phyloP scores from a whole-genome alignment of 805 yeast genomes.

The Isabelozyma pseudorhagii region DNA sequence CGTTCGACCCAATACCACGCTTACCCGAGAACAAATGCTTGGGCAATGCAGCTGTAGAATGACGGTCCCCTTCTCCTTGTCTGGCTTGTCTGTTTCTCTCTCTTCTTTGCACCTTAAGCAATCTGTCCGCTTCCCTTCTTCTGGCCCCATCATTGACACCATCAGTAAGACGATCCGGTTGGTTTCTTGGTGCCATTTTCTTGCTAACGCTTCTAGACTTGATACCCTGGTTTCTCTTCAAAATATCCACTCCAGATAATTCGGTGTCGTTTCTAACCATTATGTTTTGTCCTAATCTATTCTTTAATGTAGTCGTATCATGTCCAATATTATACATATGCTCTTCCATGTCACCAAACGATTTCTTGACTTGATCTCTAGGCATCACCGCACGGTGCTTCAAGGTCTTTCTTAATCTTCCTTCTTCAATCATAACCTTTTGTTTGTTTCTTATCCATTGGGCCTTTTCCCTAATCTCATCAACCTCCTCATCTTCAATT shows the following conservation, averaged over 20 bases:
- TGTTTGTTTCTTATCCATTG: constrained; percentile 94
- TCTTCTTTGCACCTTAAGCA: constrained; percentile 86
- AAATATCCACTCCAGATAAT: constrained; percentile 74
- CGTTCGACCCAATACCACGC: constrained; percentile 92
- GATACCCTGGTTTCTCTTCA: constrained; percentile 53
- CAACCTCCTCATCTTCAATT: constrained; percentile 55
- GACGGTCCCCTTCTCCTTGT: constrained; percentile 96
- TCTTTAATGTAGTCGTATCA: constrained; percentile 63
- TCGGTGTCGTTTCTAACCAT: constrained; percentile 35
- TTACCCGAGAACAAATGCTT: constrained; percentile 96
- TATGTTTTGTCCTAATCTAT: constrained; percentile 42
- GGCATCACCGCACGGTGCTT: constrained; percentile 89
- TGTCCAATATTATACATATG: constrained; percentile 91
- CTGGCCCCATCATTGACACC: constrained; percentile 81
- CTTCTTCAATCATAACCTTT: constrained; percentile 86
- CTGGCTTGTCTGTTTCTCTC: constrained; percentile 90
- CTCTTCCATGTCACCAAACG: constrained; percentile 75
- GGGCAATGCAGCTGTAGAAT: constrained; percentile 77
- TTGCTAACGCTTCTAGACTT: constrained; percentile 40
- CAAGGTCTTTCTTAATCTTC: constrained; percentile 80
- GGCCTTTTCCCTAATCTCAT: constrained; percentile 80
- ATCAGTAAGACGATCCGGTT: constrained; percentile 78
- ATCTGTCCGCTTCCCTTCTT: constrained; percentile 81
- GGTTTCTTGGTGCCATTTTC: constrained; percentile 49
- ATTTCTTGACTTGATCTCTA: constrained; percentile 77